These are phyloP conservation scores for Saussurea involucrata DNA, from an alignment of 129 eudicot genomes.

Conservation along the genomic window DNA sequence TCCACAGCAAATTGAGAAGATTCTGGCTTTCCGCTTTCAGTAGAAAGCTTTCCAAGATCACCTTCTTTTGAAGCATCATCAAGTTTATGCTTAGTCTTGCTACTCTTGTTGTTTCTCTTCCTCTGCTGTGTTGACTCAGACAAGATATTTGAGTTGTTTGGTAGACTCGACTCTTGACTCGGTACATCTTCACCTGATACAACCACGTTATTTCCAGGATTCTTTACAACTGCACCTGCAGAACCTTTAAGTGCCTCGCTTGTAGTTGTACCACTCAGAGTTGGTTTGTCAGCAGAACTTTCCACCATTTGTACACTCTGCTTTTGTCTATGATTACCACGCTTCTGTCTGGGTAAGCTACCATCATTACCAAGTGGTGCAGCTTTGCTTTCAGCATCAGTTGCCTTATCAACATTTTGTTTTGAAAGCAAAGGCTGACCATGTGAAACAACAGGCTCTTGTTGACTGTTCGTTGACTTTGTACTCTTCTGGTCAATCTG, in stretches of 20 bases:
- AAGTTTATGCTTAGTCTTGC: constrained; percentile 54
- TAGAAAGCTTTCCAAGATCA: constrained; percentile 25
- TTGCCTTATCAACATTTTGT: constrained; percentile 24
- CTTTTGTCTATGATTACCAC: constrained; percentile 48
- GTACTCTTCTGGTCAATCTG: constrained; percentile 19
- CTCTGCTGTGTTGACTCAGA: constrained; percentile 38
- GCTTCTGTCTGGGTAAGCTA: constrained; percentile 42
- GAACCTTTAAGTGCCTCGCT: constrained; percentile 24
- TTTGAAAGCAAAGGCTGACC: constrained; percentile 19
- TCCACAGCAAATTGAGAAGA: constrained; percentile 29
- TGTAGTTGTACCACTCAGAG: constrained; percentile 24
- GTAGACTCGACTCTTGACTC: constrained; percentile 13
- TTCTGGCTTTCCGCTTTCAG: constrained; percentile 31
- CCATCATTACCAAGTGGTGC: constrained; percentile 40
- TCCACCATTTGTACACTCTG: constrained; percentile 34
- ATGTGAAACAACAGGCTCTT: constrained; percentile 29
- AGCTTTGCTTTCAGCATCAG: constrained; percentile 34
- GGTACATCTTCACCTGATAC: constrained; percentile 29
- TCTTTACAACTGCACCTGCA: constrained; percentile 9
- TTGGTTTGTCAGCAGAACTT: constrained; percentile 35
- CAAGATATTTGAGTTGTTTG: constrained; percentile 12
- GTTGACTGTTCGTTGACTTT: constrained; percentile 12
- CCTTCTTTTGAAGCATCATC: constrained; percentile 41
- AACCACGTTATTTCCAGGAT: constrained; percentile 12
- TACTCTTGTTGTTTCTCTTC: constrained; percentile 48